These are phyloP conservation scores for Candida tibetensis DNA, from an alignment of 805 yeast species.

Conservation along the genomic window DNA sequence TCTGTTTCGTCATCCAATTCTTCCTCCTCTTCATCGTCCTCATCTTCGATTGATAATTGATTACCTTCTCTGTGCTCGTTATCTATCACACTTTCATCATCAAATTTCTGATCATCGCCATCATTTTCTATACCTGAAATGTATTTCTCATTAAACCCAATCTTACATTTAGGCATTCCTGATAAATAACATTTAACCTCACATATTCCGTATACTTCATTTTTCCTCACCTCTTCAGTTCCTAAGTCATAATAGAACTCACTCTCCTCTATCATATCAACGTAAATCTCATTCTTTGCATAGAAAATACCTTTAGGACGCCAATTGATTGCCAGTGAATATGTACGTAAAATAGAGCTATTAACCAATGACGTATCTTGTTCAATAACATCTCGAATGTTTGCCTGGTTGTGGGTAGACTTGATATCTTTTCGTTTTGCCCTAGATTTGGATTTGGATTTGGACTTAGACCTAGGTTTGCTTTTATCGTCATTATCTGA, in stretches of 20 bases:
- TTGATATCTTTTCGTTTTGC: conserved; percentile 19
- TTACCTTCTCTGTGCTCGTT: conserved; percentile 12
- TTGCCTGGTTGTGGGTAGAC: conserved; percentile 41
- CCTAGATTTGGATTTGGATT: conserved; percentile 8
- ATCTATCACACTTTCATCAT: conserved; percentile 10
- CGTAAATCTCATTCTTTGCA: conserved; percentile 42
- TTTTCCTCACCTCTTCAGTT: conserved; percentile 23
- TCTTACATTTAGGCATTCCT: conserved; percentile 43
- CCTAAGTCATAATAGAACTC: conserved; percentile 37
- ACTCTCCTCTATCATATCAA: conserved; percentile 39
- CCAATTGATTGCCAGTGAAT: conserved; percentile 57
- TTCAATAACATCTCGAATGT: conserved; percentile 28
- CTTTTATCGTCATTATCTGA: conserved; percentile 7
- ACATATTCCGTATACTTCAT: conserved; percentile 35
- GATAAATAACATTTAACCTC: conserved; percentile 38
- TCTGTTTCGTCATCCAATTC: conserved; percentile 6
- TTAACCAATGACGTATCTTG: conserved; percentile 40
- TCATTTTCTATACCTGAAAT: conserved; percentile 34
- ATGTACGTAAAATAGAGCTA: conserved; percentile 70
- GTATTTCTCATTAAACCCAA: conserved; percentile 40
- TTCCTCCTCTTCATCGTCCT: conserved; percentile 9
- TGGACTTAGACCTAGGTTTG: conserved; percentile 5
- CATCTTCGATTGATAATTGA: conserved; percentile 7
- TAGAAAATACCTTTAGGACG: conserved; percentile 45
- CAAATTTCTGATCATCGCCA: conserved; percentile 10